Percentiles rank a stretch among this genome's conserved stretches.
Conservation (phyloP, 176 grass and related monocot genomes). For the Triticum urartu region DNA sequence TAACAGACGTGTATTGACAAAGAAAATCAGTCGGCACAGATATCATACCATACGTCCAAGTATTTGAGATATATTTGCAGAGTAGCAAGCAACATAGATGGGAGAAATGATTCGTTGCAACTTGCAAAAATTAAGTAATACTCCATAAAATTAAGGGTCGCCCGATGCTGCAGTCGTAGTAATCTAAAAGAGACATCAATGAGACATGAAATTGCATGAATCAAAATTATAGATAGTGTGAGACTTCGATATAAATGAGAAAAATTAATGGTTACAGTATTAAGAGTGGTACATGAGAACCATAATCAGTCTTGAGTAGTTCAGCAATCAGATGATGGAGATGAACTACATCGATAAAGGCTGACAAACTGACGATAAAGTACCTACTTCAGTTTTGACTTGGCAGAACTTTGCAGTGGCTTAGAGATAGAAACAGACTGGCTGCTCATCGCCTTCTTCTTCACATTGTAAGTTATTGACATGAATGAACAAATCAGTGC, state of each 20-base stretch:
- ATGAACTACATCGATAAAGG: slow-evolving; percentile 23
- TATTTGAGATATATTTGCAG: not conserved
- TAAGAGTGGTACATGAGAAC: slow-evolving; percentile 36
- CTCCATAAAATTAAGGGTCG: not conserved
- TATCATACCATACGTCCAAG: not conserved
- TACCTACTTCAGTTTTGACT: slow-evolving; percentile 95
- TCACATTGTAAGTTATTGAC: slow-evolving; percentile 77
- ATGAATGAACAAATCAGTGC: slow-evolving; percentile 74
- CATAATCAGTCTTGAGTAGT: slow-evolving; percentile 28
- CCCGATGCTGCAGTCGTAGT: not conserved
- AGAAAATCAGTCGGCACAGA: not conserved
- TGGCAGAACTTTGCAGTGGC: slow-evolving; percentile 87
- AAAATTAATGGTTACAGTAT: slow-evolving; percentile 32
- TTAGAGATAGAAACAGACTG: slow-evolving; percentile 65
- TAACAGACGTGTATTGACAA: not conserved
- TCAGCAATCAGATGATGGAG: slow-evolving; percentile 29
- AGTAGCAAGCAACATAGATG: not conserved
- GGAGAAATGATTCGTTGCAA: not conserved
- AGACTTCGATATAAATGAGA: not conserved
- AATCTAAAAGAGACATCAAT: slow-evolving; percentile 20
- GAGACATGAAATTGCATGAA: slow-evolving; percentile 1
- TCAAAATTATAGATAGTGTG: slow-evolving; percentile 26
- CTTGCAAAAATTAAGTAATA: slow-evolving; percentile 13
- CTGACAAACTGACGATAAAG: not conserved
- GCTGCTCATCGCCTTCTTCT: slow-evolving; percentile 52